phyloP scores from a whole-genome alignment of 2,329 filamentous ascomycete species.

The Aspergillus novoparasiticus region DNA sequence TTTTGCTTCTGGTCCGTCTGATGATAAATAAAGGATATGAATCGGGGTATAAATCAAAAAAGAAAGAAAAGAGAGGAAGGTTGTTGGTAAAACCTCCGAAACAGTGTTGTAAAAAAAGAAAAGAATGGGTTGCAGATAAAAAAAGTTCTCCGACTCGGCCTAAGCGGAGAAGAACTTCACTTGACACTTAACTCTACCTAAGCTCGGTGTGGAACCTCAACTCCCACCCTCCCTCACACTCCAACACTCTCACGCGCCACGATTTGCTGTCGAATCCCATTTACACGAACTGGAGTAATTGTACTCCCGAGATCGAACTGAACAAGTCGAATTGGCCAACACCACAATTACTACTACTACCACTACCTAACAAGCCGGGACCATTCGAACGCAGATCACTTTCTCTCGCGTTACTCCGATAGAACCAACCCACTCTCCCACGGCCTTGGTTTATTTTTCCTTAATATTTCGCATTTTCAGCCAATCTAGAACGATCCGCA shows the following conservation, averaged over 20 bases:
- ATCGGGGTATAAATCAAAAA: neutral
- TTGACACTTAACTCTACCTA: neutral
- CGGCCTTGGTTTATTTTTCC: neutral
- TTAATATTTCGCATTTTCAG: neutral
- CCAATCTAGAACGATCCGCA: too few relatives aligned
- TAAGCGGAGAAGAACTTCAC: conserved; percentile 1
- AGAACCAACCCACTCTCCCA: neutral
- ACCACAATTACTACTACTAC: too few relatives aligned
- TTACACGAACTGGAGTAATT: too few relatives aligned
- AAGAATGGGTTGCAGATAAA: neutral
- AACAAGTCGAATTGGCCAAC: too few relatives aligned
- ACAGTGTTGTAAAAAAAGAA: neutral
- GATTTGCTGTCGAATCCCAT: neutral
- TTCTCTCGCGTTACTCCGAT: neutral
- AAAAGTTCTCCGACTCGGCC: neutral
- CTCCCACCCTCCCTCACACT: neutral
- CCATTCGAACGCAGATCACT: too few relatives aligned
- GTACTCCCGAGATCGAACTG: too few relatives aligned
- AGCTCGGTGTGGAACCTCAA: neutral
- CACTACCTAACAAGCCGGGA: too few relatives aligned
- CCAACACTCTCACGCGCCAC: neutral
- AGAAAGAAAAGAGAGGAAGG: neutral
- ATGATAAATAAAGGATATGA: neutral
- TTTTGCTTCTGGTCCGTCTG: too few relatives aligned
- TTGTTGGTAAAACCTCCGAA: neutral